Evolutionary conservation across 2,329 filamentous ascomycete species (phyloP).

Genomic region (Cucurbitaria berberidis): DNA sequence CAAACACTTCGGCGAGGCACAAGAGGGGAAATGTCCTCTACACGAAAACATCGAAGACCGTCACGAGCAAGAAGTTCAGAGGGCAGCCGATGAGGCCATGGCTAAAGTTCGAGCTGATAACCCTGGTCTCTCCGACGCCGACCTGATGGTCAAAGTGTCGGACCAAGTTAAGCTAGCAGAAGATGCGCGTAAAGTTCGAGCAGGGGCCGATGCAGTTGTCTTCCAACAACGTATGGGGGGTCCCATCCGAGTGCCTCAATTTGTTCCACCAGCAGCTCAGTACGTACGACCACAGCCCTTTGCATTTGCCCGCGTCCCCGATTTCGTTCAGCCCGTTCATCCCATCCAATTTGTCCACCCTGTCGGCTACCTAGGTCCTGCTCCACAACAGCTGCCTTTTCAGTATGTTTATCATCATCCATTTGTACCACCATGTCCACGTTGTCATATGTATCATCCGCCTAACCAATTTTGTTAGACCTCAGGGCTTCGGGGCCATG

Average conservation of each 20-base stretch:
- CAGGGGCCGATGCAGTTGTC: constrained; percentile 13
- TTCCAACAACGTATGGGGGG: constrained; percentile 36
- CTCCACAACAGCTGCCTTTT: constrained; percentile 6
- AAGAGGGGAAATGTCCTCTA: constrained; percentile 64
- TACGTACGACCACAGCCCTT: background rate
- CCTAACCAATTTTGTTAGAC: constrained; percentile 17
- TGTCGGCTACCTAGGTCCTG: background rate
- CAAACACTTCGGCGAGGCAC: constrained; percentile 68
- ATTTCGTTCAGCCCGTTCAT: constrained; percentile 2
- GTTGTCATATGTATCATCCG: constrained; percentile 12
- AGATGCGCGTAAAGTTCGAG: constrained; percentile 27
- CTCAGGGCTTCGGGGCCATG: background rate
- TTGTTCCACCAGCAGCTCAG: background rate
- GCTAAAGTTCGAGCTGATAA: constrained; percentile 64
- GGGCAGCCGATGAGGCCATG: constrained; percentile 65
- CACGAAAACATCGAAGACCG: constrained; percentile 68
- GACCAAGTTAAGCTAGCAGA: constrained; percentile 54
- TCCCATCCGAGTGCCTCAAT: background rate
- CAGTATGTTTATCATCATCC: constrained; percentile 1
- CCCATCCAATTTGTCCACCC: constrained; percentile 1
- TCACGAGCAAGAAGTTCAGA: constrained; percentile 67
- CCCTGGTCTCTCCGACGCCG: constrained; percentile 64
- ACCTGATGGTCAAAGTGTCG: constrained; percentile 65
- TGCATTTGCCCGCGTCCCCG: background rate
- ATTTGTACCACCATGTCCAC: constrained; percentile 5